These are phyloP conservation scores for Ochetophila trinervis DNA, from an alignment of 306 rosid species.

Conservation along the genomic window DNA sequence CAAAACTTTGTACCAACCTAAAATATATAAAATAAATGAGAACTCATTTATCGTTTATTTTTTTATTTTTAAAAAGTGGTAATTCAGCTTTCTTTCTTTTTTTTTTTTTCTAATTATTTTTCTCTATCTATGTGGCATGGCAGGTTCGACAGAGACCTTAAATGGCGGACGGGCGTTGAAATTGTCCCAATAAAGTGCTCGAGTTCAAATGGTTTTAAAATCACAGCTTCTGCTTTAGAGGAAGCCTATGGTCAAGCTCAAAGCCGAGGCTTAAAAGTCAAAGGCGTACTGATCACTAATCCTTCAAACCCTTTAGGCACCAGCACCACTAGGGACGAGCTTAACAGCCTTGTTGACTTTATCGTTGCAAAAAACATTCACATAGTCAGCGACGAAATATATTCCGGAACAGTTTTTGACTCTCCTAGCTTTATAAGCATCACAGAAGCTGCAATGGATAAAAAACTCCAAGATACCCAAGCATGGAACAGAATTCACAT, in stretches of 20 bases:
- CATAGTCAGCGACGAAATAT: constrained; percentile 78
- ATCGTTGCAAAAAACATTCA: constrained; percentile 45
- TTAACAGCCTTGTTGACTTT: constrained; percentile 49
- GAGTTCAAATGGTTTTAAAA: constrained; percentile 70
- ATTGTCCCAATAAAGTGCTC: constrained; percentile 74
- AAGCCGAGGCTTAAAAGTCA: constrained; percentile 45
- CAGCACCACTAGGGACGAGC: constrained; percentile 49
- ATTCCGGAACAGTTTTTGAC: constrained; percentile 64
- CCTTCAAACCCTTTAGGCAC: constrained; percentile 88
- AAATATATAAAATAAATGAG: too few relatives aligned
- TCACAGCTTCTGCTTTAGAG: constrained; percentile 51
- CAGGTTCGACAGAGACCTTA: constrained; percentile 84
- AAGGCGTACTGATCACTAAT: constrained; percentile 73
- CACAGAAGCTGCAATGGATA: constrained; percentile 32
- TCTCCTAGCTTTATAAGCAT: constrained; percentile 52
- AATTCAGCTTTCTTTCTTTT: too few relatives aligned
- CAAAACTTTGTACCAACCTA: too few relatives aligned
- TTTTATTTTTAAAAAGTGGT: too few relatives aligned
- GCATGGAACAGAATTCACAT: constrained; percentile 45
- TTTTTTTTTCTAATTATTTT: too few relatives aligned
- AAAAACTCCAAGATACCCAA: background rate
- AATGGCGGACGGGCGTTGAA: constrained; percentile 74
- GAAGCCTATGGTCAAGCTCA: constrained; percentile 56
- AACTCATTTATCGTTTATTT: too few relatives aligned
- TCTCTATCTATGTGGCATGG: too few relatives aligned